Percentiles rank a stretch among this genome's conserved stretches.
Evolutionary conservation across 345 rosid genomes (phyloP).

Genomic region (Euphorbia pulcherrima): DNA sequence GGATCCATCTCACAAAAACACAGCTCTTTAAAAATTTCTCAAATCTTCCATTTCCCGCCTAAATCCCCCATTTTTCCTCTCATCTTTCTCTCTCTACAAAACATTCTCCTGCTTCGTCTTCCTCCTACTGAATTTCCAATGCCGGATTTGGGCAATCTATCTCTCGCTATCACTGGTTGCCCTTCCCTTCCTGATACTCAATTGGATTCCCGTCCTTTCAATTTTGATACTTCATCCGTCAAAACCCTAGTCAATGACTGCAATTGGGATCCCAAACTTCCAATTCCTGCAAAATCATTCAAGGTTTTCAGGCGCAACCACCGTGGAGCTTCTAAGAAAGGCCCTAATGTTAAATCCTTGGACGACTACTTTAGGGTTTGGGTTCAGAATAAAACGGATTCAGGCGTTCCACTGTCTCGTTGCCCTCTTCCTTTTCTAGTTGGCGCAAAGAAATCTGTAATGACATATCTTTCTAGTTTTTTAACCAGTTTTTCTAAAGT

Average conservation of each 20-base stretch:
- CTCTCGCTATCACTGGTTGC: conserved; percentile 41
- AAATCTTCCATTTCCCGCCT: conserved; percentile 2
- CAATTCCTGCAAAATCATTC: conserved; percentile 18
- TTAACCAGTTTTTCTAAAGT: background rate
- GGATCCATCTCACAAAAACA: background rate
- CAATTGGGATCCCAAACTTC: conserved; percentile 15
- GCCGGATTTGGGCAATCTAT: conserved; percentile 57
- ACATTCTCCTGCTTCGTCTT: background rate
- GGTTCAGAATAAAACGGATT: conserved; percentile 48
- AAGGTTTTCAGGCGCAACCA: conserved; percentile 26
- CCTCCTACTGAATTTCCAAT: conserved; percentile 17
- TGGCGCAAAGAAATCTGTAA: conserved; percentile 65
- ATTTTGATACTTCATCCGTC: conserved; percentile 9
- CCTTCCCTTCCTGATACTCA: conserved; percentile 21
- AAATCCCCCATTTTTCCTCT: background rate
- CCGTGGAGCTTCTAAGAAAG: conserved; percentile 26
- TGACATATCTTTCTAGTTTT: background rate
- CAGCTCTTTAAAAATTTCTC: background rate
- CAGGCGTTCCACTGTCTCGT: conserved; percentile 38
- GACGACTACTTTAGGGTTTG: conserved; percentile 46
- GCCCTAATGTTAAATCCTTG: conserved; percentile 19
- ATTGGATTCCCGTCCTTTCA: conserved; percentile 8
- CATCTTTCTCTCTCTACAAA: background rate
- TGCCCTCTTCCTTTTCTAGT: conserved; percentile 69
- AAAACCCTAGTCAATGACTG: conserved; percentile 30